Base-by-base conservation (phyloP, 2,329 filamentous ascomycete species). In the Pseudogymnoascus sp. region DNA sequence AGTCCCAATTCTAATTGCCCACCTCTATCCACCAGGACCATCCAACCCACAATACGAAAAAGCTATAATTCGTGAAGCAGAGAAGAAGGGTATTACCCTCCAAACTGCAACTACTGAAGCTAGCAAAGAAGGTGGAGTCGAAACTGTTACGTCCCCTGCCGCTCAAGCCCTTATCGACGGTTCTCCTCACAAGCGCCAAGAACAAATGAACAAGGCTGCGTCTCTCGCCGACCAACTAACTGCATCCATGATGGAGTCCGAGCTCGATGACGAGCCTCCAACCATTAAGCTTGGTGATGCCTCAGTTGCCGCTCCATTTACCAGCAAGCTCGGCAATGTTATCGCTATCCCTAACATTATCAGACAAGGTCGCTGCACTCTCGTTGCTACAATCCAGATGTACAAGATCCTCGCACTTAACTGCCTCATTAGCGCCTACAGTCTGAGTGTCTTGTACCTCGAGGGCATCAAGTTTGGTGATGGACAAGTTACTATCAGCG, bases 401-500 rank as follows among this genome's bases (percentile, higher is more conserved):
- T 99, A 99, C 86, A 99, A 97, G 83, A 99, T 99, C 71, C 85
- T 99, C 61, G 95, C 95, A 7, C 81, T 99, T 65, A 99, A 99
- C 81, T 99, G 95, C 75, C 82, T 99, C 70, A 99, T 99, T 74
- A 96, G 91, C 70, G 95, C 95, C 38, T 99, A 99, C 85, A 96
- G 91, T 76, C 78, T 99, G 74, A 96, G 90, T 75, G 95, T 99
- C 17, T 82, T 99, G 64, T 99, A 99, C 73, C 85, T 99, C 1
- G 93, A 97, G 72, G 95, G 95, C 67, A 99, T 99, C 82, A 99
- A 99, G 80, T 99, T 99, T 74, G 93, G 95, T 64, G 95, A 99
- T 74, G 92, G 93, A 3, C 95, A 99, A 78, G 95, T 97, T 69
- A 99, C 95, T 15, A 97, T 99, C 72, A 97, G 92, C 70, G 95